A percentile compares a stretch with the other conserved stretches of the same genome.
phyloP scores from a whole-genome alignment of 2,329 filamentous ascomycete species.

The Colletotrichum sp. region DNA sequence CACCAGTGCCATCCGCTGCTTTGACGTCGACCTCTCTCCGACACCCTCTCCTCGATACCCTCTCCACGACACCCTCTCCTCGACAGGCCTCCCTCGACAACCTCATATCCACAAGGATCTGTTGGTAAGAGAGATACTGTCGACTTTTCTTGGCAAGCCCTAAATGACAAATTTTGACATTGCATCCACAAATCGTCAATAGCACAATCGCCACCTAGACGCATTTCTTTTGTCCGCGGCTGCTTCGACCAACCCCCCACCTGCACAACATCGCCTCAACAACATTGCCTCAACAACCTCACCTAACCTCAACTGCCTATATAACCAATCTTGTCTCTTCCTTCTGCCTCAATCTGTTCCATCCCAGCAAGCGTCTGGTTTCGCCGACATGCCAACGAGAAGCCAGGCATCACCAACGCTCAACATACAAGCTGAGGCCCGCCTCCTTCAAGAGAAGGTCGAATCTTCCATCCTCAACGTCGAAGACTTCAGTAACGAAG shows the following conservation, averaged over 20 bases:
- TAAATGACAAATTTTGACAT: too few relatives aligned
- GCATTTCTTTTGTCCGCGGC: neutral
- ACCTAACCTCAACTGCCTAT: too few relatives aligned
- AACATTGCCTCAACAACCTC: neutral
- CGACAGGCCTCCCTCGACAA: neutral
- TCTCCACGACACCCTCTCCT: neutral
- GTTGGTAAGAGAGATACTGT: neutral
- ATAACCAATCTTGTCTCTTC: too few relatives aligned
- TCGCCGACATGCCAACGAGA: neutral
- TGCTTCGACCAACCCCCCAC: neutral
- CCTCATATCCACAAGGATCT: neutral
- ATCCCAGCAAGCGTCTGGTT: neutral
- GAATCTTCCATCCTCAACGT: neutral
- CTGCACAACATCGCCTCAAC: neutral
- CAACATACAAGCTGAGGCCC: neutral
- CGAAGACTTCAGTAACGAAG: neutral
- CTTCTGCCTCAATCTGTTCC: neutral
- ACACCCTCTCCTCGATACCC: neutral
- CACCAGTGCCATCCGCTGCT: neutral
- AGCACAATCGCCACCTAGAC: too few relatives aligned
- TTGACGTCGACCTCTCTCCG: neutral
- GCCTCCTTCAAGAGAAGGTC: neutral
- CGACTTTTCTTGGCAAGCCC: neutral
- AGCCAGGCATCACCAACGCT: neutral
- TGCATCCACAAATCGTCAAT: neutral